A percentile compares a stretch with the other conserved stretches of the same genome.
Conservation (phyloP, 2,329 filamentous ascomycete species). For the Thelonectria discophora region DNA sequence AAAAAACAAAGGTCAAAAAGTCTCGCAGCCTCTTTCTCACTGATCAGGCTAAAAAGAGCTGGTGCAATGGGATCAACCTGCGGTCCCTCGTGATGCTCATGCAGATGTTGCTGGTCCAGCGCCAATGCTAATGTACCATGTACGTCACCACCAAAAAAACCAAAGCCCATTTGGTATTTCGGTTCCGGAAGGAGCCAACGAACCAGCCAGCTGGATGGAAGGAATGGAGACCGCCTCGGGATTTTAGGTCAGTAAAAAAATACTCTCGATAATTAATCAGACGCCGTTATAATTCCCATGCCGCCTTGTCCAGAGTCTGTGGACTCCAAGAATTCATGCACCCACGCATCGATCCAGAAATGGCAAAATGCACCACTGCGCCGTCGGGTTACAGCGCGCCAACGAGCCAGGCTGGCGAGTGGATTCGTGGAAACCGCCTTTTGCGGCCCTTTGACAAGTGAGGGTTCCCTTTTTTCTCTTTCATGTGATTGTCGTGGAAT, state of each 20-base stretch:
- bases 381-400: background rate
- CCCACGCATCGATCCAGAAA: no score
- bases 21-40: background rate
- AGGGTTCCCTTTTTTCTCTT: slow-evolving; percentile 7
- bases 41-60: slow-evolving; percentile 2
- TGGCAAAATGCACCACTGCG: no score
- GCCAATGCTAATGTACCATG: slow-evolving; percentile 1
- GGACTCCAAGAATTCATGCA: no score
- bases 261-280: no score
- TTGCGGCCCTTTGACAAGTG: background rate
- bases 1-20: background rate
- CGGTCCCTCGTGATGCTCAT: slow-evolving; percentile 23
- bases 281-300: no score
- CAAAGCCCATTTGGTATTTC: no score
- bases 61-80: slow-evolving; percentile 21
- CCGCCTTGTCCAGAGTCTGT: no score
- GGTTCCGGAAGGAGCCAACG: no score
- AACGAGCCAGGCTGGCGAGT: background rate
- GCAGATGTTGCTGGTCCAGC: slow-evolving; percentile 15
- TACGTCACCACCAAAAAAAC: slow-evolving; percentile 2
- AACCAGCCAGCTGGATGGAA: background rate
- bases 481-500: slow-evolving; percentile 24
- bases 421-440: slow-evolving; percentile 13
- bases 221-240: no score
- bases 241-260: no score